phyloP scores from a whole-genome alignment of 208 protist species.

The Trypanosoma mega region DNA sequence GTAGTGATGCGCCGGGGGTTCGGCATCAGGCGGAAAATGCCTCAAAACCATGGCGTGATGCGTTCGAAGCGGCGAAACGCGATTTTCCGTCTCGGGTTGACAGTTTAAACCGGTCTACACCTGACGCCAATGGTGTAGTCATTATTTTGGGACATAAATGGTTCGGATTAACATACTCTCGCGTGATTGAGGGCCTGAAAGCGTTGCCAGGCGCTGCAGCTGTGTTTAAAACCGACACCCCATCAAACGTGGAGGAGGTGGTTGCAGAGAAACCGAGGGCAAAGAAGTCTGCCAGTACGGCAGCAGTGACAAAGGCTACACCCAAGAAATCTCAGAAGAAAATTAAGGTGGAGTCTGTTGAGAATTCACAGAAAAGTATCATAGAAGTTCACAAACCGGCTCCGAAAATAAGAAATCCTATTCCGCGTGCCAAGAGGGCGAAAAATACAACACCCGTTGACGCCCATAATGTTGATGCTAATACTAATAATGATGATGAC shows the following conservation, averaged over 20 bases:
- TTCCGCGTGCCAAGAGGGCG: not conserved
- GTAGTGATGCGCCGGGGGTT: constrained; percentile 55
- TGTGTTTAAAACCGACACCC: constrained; percentile 17
- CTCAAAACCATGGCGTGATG: constrained; percentile 48
- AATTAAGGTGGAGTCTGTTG: no score
- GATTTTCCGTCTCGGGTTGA: constrained; percentile 47
- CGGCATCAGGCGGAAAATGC: constrained; percentile 39
- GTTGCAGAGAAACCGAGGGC: not conserved
- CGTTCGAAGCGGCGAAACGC: constrained; percentile 36
- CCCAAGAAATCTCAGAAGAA: no score
- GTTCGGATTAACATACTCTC: constrained; percentile 38
- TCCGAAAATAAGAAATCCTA: not conserved
- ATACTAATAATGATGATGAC: constrained; percentile 10
- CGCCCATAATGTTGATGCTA: not conserved
- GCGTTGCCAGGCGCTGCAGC: constrained; percentile 32
- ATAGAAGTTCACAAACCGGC: not conserved
- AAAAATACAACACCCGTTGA: not conserved
- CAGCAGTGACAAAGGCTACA: not conserved
- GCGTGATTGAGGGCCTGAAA: constrained; percentile 31
- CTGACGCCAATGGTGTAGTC: constrained; percentile 11
- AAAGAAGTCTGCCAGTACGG: not conserved
- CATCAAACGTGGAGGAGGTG: not conserved
- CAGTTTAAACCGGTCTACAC: constrained; percentile 6
- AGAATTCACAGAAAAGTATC: constrained; percentile 1
- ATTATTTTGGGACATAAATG: constrained; percentile 29